phyloP scores from a whole-genome alignment of 2,329 filamentous ascomycete genomes.

The Pseudofabraea citricarpa region DNA sequence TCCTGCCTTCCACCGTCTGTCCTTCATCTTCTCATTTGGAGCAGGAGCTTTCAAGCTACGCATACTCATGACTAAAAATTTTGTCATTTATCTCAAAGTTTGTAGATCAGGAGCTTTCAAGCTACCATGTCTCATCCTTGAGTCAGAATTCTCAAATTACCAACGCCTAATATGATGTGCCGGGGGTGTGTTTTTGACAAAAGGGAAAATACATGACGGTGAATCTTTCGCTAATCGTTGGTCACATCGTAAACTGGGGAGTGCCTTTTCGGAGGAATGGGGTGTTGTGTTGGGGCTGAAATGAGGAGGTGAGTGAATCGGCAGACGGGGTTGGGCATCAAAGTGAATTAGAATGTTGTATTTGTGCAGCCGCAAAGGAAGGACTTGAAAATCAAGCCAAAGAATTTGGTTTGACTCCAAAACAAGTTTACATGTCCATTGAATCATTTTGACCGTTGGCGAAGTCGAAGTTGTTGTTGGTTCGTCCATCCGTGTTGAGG shows the following conservation, averaged over 20 bases:
- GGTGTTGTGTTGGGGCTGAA: conserved; percentile 8
- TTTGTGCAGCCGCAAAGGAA: conserved; percentile 12
- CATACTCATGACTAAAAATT: too few relatives aligned
- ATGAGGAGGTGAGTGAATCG: conserved; percentile 6
- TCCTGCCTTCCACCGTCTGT: too few relatives aligned
- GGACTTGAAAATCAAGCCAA: conserved; percentile 11
- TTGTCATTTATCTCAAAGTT: background rate
- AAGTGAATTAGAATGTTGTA: conserved; percentile 23
- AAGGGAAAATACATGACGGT: conserved; percentile 31
- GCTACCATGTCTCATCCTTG: conserved; percentile 26
- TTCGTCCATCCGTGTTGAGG: conserved; percentile 64
- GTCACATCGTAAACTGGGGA: conserved; percentile 24
- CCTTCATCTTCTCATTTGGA: too few relatives aligned
- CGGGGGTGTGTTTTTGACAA: conserved; percentile 18
- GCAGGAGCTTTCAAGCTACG: conserved; percentile 29
- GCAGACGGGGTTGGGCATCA: conserved; percentile 14
- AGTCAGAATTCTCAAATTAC: conserved; percentile 18
- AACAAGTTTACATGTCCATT: conserved; percentile 63
- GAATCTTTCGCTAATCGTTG: conserved; percentile 32
- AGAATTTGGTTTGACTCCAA: conserved; percentile 9
- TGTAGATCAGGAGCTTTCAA: conserved; percentile 28
- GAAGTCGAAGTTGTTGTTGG: conserved; percentile 88
- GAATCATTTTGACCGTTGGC: conserved; percentile 70
- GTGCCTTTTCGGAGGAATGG: conserved; percentile 16
- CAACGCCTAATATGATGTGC: conserved; percentile 26